Base-by-base conservation (phyloP, 2,329 filamentous ascomycete genomes). In the Fusarium scirpi region DNA sequence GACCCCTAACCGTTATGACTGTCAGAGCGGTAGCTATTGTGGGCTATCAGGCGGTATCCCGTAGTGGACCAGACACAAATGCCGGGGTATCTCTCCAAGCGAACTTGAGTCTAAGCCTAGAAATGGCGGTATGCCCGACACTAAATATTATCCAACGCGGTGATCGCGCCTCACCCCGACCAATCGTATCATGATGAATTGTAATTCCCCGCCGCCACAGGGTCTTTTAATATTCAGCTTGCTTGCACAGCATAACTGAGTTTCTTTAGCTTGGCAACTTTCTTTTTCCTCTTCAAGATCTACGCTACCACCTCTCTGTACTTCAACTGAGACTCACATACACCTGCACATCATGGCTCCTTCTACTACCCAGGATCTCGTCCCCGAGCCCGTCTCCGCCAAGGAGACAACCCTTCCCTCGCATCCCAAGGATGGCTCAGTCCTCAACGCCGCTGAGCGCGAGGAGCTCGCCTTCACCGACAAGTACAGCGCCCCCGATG, bases 401-500 rank as follows among this genome's bases (percentile, higher is more conserved):
- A 52, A 70, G 55, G 24, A 62, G 20, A 54, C 48, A 3, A 51
- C 41, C 52, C 67, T 70, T 3, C 34, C 62, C 10, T 58, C 43
- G 43, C 67, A 53, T 2, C 53, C 67, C 30, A 69, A 65, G 25
- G 61, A 56, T 3, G 66, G 55, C 13, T 58, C 67, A 6, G 16
- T n/a, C 29, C 49, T 70, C 44, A 70, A 62, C 8, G 48, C 51
- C 15, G 43, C 46, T 2, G 52, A 70, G 38, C 67, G 41, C 4
- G 47, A 61, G 2, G 72, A 74, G 60, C 56, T 74, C 11, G 70
- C 70, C 11, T 74, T 74, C 11, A 69, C 68, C 53, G 72, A 74
- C 70, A 74, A 71, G 55, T 74, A 73, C 67, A 74, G 72, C 62
- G 70, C 72, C 4, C 72, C 72, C 52, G 72, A 74, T 22, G 55